Evolutionary conservation across 257 asterid species (phyloP).

Genomic region (Buddleja alternifolia): DNA sequence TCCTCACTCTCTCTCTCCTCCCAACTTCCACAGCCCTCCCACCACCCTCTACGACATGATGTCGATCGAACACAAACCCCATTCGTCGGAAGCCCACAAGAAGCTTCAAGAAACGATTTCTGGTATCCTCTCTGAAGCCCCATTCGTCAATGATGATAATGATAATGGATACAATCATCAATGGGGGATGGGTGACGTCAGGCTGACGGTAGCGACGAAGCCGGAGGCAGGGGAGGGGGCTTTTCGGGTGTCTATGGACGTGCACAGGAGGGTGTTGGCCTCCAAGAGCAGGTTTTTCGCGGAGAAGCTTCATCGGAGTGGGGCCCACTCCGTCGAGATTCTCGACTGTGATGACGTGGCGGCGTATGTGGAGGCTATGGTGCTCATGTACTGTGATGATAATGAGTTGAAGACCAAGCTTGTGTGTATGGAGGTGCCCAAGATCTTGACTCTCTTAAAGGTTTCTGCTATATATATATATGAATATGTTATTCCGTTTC

Average conservation of each 20-base stretch:
- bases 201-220: slow-evolving; percentile 62
- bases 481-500: background rate
- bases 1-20: slow-evolving; percentile 64
- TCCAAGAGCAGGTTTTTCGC: slow-evolving; percentile 75
- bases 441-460: slow-evolving; percentile 77
- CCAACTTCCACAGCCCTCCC: slow-evolving; percentile 71
- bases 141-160: slow-evolving; percentile 39
- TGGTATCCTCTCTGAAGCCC: slow-evolving; percentile 53
- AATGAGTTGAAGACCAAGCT: slow-evolving; percentile 66
- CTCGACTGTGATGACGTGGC: slow-evolving; percentile 90
- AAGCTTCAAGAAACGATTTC: slow-evolving; percentile 61
- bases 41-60: slow-evolving; percentile 80
- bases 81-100: slow-evolving; percentile 42
- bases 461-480: slow-evolving; percentile 38
- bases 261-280: slow-evolving; percentile 70
- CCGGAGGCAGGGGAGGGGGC: slow-evolving; percentile 43
- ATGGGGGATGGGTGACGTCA: slow-evolving; percentile 67
- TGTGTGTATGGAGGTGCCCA: slow-evolving; percentile 62
- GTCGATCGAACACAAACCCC: slow-evolving; percentile 59
- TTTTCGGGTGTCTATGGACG: slow-evolving; percentile 64
- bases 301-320: slow-evolving; percentile 70
- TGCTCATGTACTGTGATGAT: slow-evolving; percentile 79
- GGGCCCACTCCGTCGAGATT: slow-evolving; percentile 83
- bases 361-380: slow-evolving; percentile 76
- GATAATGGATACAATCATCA: no score